Evolutionary conservation across 371 early-diverging fungal species (phyloP), one percentile per base, ranked within the genome.

Genomic region (Mucor piriformis): DNA sequence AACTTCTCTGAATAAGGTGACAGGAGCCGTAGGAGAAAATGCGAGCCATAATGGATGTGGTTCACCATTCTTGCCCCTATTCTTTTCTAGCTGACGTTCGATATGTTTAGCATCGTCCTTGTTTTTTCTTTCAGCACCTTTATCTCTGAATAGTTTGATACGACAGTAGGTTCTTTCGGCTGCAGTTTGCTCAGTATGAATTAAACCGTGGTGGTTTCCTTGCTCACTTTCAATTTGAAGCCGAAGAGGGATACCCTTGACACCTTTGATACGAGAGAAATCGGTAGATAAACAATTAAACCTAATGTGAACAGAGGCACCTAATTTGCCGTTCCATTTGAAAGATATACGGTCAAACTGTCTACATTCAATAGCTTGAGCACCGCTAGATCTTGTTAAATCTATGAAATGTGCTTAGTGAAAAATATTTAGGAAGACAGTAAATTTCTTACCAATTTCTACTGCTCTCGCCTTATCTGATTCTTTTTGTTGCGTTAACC

Each of bases 401-500:
- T 73, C 73, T 64, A 33, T 29, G n/a, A 29, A 29, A 0, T 29
- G 29, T 29, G n/a, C 8, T 21, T 18, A 4, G 8, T 2, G 4
- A 20, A 82, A 83, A 58, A 80, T 83, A 24, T 47, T 13, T 40
- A 24, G 18, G 15, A 25, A 37, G 21, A 29, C 12, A 16, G 7
- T 3, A 6, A 29, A 37, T 37, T 10, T 11, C 4, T 6, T 37
- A 42, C 42, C 42, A 18, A 42, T 42, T 42, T 75, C 70, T 34
- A 88, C 62, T 0, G 83, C 81, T 47, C 83, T 81, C 38, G 79
- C 79, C 3, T 67, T 64, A 18, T 84, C 79, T 0, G 68, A 42
- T 32, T 67, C 58, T 24, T 63, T 61, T 63, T 91, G 91, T 52
- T 92, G 92, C 40, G 83, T 83, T 21, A 89, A 66, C 92, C 92